Evolutionary conservation across 768 basidiomycete species (phyloP).

Genomic region (Leucocoprinus birnbaumii): DNA sequence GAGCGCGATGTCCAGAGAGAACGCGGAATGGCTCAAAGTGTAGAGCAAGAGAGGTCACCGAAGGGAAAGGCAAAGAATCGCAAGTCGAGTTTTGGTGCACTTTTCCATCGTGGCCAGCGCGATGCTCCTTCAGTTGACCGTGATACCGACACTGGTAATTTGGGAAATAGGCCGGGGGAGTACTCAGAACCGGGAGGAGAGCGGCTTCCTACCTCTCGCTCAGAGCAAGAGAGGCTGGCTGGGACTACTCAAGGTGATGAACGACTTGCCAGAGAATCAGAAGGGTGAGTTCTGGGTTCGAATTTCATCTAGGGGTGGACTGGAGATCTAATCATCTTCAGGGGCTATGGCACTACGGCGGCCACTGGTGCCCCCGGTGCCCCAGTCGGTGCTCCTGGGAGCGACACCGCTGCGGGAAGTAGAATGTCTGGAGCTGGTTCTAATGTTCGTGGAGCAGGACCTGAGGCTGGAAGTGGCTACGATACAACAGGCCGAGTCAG

Average conservation of each 20-base stretch:
- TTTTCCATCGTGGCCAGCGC: background rate
- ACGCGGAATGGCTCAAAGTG: background rate
- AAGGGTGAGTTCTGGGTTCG: too few species aligned
- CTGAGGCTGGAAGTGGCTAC: too few species aligned
- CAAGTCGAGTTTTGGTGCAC: background rate
- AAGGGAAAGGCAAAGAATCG: background rate
- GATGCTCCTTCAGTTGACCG: background rate
- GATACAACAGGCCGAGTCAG: too few species aligned
- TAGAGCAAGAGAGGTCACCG: background rate
- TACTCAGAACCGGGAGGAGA: background rate
- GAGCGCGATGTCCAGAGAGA: background rate
- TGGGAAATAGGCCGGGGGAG: background rate
- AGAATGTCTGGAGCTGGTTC: too few species aligned
- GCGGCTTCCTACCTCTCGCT: background rate
- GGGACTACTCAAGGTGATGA: background rate
- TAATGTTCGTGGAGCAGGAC: too few species aligned
- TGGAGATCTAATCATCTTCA: too few species aligned
- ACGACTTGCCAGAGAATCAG: constrained; percentile 1
- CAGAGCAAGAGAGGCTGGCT: background rate
- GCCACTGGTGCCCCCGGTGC: too few species aligned
- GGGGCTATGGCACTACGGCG: too few species aligned
- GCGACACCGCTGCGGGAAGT: too few species aligned
- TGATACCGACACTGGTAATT: background rate
- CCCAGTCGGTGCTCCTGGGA: too few species aligned
- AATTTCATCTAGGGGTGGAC: too few species aligned